Conservation (phyloP, 2,329 filamentous ascomycete species). For the Fusarium sp. region DNA sequence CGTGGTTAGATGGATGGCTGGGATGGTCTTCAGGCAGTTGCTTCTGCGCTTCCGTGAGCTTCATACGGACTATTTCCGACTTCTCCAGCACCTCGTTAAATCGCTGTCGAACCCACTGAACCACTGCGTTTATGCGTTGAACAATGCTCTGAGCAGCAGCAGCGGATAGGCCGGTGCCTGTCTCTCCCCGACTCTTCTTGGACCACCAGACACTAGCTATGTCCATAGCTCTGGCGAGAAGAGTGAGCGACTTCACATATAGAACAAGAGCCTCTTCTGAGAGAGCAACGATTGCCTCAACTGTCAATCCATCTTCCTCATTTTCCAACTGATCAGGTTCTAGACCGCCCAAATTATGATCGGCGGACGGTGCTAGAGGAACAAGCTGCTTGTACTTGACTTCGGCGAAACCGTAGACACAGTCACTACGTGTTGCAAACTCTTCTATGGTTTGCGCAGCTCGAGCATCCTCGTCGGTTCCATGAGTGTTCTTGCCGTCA, state of each 20-base stretch:
- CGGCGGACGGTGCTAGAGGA: constrained; percentile 80
- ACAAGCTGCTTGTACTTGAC: constrained; percentile 99
- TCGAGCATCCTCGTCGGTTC: constrained; percentile 78
- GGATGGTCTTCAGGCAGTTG: constrained; percentile 85
- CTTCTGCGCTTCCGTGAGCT: constrained; percentile 85
- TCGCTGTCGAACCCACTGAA: constrained; percentile 91
- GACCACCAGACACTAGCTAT: constrained; percentile 93
- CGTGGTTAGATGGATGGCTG: constrained; percentile 82
- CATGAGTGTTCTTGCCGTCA: constrained; percentile 64
- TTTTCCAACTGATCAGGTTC: constrained; percentile 59
- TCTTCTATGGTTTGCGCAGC: constrained; percentile 88
- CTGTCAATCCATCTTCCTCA: constrained; percentile 79
- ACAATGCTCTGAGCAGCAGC: constrained; percentile 60
- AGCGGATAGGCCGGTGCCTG: constrained; percentile 50
- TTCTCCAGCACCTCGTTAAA: constrained; percentile 99
- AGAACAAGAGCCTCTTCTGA: constrained; percentile 95
- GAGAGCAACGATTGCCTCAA: constrained; percentile 84
- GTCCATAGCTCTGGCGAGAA: constrained; percentile 94
- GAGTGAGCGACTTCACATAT: constrained; percentile 91
- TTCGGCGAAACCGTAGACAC: constrained; percentile 96
- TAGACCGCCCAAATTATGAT: constrained; percentile 73
- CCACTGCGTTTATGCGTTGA: constrained; percentile 85
- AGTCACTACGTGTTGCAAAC: constrained; percentile 89
- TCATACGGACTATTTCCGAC: constrained; percentile 90
- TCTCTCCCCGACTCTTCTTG: constrained; percentile 75